A percentile compares a stretch with the other conserved stretches of the same genome.
These are phyloP conservation scores for Candida piceae DNA, from an alignment of 805 yeast species.

Conservation along the genomic window DNA sequence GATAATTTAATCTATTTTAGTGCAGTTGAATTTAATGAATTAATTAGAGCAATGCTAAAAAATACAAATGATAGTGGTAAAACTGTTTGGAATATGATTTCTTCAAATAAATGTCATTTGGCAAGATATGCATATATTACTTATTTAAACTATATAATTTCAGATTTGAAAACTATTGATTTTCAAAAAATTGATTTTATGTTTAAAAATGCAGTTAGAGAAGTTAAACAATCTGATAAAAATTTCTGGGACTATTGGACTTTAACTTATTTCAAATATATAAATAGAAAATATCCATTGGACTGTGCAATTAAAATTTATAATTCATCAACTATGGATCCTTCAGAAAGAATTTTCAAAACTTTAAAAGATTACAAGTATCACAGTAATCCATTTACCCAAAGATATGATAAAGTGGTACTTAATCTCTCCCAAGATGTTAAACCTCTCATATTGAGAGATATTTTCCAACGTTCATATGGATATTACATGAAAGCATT, in stretches of 20 bases:
- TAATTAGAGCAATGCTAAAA: constrained; percentile 23
- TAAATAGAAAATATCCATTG: constrained; percentile 22
- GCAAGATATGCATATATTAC: constrained; percentile 25
- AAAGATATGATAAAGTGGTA: constrained; percentile 21
- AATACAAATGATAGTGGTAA: constrained; percentile 9
- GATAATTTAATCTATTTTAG: constrained; percentile 21
- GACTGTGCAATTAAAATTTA: constrained; percentile 21
- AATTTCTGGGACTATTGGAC: constrained; percentile 29
- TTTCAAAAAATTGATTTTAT: constrained; percentile 22
- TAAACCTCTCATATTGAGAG: constrained; percentile 21
- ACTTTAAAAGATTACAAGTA: constrained; percentile 12
- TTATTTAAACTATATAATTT: constrained; percentile 27
- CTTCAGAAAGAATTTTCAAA: constrained; percentile 7
- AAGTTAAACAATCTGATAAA: constrained; percentile 11
- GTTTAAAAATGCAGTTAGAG: constrained; percentile 11
- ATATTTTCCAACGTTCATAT: constrained; percentile 24
- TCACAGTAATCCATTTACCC: constrained; percentile 25
- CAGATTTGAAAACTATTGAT: constrained; percentile 14
- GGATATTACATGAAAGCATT: constrained; percentile 12
- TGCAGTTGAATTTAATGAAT: constrained; percentile 28
- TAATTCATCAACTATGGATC: constrained; percentile 5
- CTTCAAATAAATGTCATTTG: constrained; percentile 10
- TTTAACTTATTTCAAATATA: constrained; percentile 28
- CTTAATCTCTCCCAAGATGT: constrained; percentile 12
- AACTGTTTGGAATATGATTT: constrained; percentile 27